These are phyloP conservation scores for Ganoderma sinense DNA, from an alignment of 1,284 basidiomycete genomes.

Conservation along the genomic window DNA sequence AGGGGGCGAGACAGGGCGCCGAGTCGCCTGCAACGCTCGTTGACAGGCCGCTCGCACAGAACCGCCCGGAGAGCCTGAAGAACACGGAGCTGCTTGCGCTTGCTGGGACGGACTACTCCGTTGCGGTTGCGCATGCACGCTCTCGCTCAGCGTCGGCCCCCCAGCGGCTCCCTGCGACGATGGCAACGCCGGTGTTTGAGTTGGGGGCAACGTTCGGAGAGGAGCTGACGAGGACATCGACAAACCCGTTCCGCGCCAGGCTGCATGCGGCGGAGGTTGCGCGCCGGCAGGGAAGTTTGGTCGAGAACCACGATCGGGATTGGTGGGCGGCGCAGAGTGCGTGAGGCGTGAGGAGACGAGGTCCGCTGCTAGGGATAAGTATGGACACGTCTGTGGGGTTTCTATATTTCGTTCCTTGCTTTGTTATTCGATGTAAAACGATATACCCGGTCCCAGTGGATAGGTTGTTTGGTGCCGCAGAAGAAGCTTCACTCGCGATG, in stretches of 20 bases:
- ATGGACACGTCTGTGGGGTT: neutral
- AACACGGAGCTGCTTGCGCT: conserved; percentile 2
- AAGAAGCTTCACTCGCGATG: neutral
- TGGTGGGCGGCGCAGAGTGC: neutral
- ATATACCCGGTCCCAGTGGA: neutral
- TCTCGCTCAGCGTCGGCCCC: neutral
- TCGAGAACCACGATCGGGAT: neutral
- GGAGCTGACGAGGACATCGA: neutral
- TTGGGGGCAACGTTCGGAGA: neutral
- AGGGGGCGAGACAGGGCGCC: neutral
- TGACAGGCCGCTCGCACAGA: neutral
- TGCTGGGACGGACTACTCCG: neutral
- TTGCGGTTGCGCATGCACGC: neutral
- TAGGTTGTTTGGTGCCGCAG: neutral
- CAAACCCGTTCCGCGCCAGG: neutral
- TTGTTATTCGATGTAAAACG: neutral
- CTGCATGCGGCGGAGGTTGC: neutral
- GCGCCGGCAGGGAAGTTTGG: neutral
- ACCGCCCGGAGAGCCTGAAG: neutral
- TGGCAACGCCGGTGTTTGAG: neutral
- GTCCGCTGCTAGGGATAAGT: neutral
- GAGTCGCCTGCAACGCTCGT: neutral
- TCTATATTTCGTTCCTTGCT: neutral
- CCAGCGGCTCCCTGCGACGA: neutral
- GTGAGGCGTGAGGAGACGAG: neutral